Evolutionary conservation across 2,329 filamentous ascomycete genomes (phyloP), one percentile per base, ranked within the genome.

Genomic region (Rhexocercosporidium sp.): DNA sequence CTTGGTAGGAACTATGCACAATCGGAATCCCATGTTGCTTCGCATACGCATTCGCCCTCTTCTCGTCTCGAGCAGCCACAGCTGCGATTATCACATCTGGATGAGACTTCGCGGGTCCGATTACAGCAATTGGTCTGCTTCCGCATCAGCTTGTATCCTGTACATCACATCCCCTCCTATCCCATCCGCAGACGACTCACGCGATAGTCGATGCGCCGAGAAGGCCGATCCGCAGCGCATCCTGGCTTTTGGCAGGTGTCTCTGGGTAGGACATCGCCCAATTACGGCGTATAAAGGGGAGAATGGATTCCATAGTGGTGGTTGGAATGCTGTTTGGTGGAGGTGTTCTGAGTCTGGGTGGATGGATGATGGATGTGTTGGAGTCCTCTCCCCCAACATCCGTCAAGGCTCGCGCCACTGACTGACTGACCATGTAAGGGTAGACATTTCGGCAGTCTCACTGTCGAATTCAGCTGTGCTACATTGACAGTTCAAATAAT

Each of bases 51-150:
- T 80, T 75, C 0, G 86, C 86, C 60, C 78, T 82, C 4, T 73
- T 75, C 37, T 71, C 77, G 73, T 86, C 82, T 4, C 86, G 79
- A 2, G 85, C 84, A 2, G 86, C 84, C 1, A 89, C 80, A 4
- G 82, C 83, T 9, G 82, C 79, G 14, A 89, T 67, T 14, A 86
- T 78, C 16, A 88, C 82, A 46, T 86, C 84, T 0, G 85, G 78
- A 70, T 89, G 86, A 3, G 79, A 81, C 68, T 79, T 82, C 16
- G 85, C 85, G 0, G 86, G 85, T 2, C 67, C 73, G 41, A 88
- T 81, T 20, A 86, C 70, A 14, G 80, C 79, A 18, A 76, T 62
- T 0, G 81, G 81, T 9, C 79, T 82, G 66, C 29, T 29, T 46
- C 53, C 37, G 47, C 29, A 31, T 53, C 31, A 46, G 22, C 46